Evolutionary conservation across 768 basidiomycete genomes (phyloP), one percentile per base, ranked within the genome.

Genomic region (Sarcodon aspratus): DNA sequence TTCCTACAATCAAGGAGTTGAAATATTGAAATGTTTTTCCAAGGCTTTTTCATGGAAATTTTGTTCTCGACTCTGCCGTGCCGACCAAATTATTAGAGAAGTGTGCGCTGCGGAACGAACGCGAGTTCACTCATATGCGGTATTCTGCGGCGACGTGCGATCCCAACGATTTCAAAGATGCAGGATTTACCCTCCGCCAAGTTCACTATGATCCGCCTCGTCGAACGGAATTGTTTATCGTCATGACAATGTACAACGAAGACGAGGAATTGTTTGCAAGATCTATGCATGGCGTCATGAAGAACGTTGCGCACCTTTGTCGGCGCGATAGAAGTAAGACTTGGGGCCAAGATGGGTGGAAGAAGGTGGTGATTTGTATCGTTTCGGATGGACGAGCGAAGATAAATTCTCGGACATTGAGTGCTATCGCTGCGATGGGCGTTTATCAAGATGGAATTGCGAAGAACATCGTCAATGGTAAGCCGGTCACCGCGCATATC

Each of bases 191-290:
- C 0, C 72, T 97, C 7, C 79, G 95, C 2, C 94, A 95, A 62
- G 74, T 79, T n/a, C 79, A 89, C 57, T 94, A 95, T 63, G 88
- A 94, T 57, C 92, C 92, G 0, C 85, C 89, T 0, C 73, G 94
- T 15, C 74, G 85, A 33, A 96, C 94, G 33, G 95, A 98, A 64
- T 70, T 97, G 12, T 95, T 96, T 67, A 94, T 97, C 56, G 94
- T 96, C 38, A 85, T 97, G 79, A 97, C 94, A 11, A 96, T 97
- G 93, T 96, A 95, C 63, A 95, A 96, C 59, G 92, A 92, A 58
- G 80, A 89, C 57, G 92, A 95, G 62, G 78, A 83, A 57, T 72
- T 98, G 6, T 97, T 97, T 66, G 83, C 82, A 57, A 68, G 93
- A 37, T 90, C 94, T 0, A 93, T 97, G 88, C 87, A 95, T 59